These are phyloP conservation scores for Phytophthora ohioensis DNA, from an alignment of 352 stramenopile genomes.

Conservation along the genomic window DNA sequence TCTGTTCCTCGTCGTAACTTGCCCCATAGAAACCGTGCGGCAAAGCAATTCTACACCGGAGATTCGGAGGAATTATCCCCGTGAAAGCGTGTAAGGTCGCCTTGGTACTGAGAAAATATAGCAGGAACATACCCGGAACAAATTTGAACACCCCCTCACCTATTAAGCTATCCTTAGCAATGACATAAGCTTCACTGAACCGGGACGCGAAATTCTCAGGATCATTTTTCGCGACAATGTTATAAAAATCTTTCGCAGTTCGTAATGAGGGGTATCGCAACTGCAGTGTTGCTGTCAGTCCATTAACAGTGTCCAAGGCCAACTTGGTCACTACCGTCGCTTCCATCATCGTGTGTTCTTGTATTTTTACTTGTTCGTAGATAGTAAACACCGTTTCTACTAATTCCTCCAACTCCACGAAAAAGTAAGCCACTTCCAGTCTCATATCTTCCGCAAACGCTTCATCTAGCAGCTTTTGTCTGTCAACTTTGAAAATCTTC, in stretches of 20 bases:
- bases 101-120: too few relatives aligned
- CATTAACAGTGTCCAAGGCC: not conserved
- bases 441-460: constrained; percentile 6
- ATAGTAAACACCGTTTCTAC: not conserved
- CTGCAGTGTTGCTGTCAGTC: constrained; percentile 2
- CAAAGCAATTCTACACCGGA: too few relatives aligned
- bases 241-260: not conserved
- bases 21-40: not conserved
- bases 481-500: not conserved
- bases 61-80: too few relatives aligned
- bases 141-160: too few relatives aligned
- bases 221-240: too few relatives aligned
- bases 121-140: too few relatives aligned
- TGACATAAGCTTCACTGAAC: too few relatives aligned
- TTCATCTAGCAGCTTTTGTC: not conserved
- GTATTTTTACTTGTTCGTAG: constrained; percentile 8
- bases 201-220: too few relatives aligned
- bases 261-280: not conserved
- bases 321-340: constrained; percentile 4
- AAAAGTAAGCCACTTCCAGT: constrained; percentile 6
- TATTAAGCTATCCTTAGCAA: too few relatives aligned
- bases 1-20: constrained; percentile 14
- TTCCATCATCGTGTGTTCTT: not conserved
- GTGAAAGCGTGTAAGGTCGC: too few relatives aligned
- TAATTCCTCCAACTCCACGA: constrained; percentile 6